A percentile compares a stretch with the other conserved stretches of the same genome.
These are phyloP conservation scores for Gremmenia infestans DNA, from an alignment of 2,329 filamentous ascomycete genomes.

Conservation along the genomic window DNA sequence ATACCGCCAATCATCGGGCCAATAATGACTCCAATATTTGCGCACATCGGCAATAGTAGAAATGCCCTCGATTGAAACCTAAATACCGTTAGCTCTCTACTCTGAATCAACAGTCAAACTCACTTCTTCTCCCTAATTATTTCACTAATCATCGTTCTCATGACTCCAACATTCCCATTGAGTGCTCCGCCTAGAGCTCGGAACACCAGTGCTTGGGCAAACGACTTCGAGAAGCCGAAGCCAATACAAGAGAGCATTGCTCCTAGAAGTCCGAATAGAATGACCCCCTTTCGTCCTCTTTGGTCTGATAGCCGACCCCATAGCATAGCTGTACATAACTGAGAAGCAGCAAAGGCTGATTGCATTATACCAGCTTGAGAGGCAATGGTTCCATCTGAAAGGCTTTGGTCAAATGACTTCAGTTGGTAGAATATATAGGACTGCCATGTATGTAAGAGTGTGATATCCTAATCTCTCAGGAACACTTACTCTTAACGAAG, in stretches of 20 bases:
- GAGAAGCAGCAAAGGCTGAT: conserved; percentile 60
- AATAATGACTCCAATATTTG: conserved; percentile 50
- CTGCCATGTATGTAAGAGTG: conserved; percentile 42
- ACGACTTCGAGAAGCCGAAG: conserved; percentile 62
- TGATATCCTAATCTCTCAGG: not conserved
- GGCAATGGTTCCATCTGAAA: conserved; percentile 46
- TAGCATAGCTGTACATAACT: conserved; percentile 63
- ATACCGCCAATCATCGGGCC: conserved; percentile 41
- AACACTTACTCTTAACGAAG: conserved; percentile 41
- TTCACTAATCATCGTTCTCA: conserved; percentile 70
- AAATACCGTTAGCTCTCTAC: not conserved
- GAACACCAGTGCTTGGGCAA: conserved; percentile 54
- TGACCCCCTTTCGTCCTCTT: conserved; percentile 53
- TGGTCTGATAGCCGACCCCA: conserved; percentile 61
- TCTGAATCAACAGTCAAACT: not conserved
- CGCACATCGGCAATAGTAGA: conserved; percentile 54
- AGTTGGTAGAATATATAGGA: conserved; percentile 73
- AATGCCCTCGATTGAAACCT: conserved; percentile 40
- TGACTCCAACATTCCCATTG: conserved; percentile 70
- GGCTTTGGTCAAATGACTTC: conserved; percentile 49
- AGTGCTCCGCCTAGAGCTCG: conserved; percentile 58
- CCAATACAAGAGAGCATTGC: conserved; percentile 60
- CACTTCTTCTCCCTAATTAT: conserved; percentile 66
- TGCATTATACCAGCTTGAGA: conserved; percentile 64
- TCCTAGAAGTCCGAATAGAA: conserved; percentile 60